phyloP scores from a whole-genome alignment of 2,329 filamentous ascomycete species.

The Ophiostoma ulmi region DNA sequence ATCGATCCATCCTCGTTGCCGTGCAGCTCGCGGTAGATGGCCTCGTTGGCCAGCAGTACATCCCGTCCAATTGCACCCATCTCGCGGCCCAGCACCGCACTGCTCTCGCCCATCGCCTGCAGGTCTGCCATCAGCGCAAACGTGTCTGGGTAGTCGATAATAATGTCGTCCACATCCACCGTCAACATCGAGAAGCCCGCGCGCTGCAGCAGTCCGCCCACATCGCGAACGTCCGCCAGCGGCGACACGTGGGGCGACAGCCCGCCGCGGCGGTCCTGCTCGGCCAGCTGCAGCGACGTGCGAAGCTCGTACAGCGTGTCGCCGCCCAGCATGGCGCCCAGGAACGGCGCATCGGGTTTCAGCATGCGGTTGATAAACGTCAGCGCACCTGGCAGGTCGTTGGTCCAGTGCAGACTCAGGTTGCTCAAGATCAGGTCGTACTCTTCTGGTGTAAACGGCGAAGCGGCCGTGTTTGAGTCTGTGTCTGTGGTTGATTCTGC shows the following conservation, averaged over 20 bases:
- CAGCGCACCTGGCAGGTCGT: conserved; percentile 82
- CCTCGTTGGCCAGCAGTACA: conserved; percentile 79
- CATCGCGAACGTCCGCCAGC: conserved; percentile 83
- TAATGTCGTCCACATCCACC: conserved; percentile 93
- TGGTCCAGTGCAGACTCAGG: conserved; percentile 92
- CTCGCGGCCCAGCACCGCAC: conserved; percentile 80
- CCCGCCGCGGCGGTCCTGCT: conserved; percentile 84
- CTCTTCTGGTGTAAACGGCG: conserved; percentile 53
- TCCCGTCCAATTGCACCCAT: conserved; percentile 73
- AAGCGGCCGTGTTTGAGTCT: conserved; percentile 35
- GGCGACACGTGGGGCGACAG: conserved; percentile 88
- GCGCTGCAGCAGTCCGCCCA: conserved; percentile 78
- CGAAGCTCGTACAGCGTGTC: conserved; percentile 91
- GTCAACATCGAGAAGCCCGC: conserved; percentile 95
- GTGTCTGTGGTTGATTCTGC: neutral
- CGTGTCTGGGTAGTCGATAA: conserved; percentile 86
- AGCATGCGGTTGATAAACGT: conserved; percentile 79
- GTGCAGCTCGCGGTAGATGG: conserved; percentile 82
- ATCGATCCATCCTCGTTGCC: conserved; percentile 71
- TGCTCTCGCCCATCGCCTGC: conserved; percentile 93
- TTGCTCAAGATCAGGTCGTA: conserved; percentile 91
- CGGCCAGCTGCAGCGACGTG: conserved; percentile 86
- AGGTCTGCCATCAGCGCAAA: conserved; percentile 91
- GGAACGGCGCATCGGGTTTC: conserved; percentile 85
- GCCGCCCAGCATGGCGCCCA: conserved; percentile 93